phyloP scores from a whole-genome alignment of 371 early-diverging fungal species.

The Cokeromyces recurvatus region DNA sequence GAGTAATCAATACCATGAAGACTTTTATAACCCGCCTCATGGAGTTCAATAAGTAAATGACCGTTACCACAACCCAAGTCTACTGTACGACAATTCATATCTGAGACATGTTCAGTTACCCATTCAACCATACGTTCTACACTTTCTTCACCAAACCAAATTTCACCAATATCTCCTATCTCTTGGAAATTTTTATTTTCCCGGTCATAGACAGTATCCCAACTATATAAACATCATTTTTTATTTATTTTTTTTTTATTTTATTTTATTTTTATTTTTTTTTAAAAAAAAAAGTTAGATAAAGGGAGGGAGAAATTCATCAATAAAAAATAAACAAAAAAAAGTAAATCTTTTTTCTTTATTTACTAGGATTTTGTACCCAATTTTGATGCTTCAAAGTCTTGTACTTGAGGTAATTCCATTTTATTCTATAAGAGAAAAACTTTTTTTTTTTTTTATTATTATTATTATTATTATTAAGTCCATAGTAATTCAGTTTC shows the following conservation, averaged over 20 bases:
- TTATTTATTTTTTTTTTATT: background rate
- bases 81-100: conserved; percentile 46
- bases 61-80: conserved; percentile 95
- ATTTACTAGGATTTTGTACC: conserved; percentile 76
- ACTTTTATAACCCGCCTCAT: conserved; percentile 61
- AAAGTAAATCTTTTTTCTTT: background rate
- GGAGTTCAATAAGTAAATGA: conserved; percentile 75
- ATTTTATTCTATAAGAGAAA: no score
- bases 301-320: no score
- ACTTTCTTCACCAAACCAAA: conserved; percentile 87
- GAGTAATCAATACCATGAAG: conserved; percentile 88
- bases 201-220: conserved; percentile 79
- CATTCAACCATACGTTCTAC: conserved; percentile 83
- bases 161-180: conserved; percentile 84
- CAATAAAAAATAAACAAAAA: background rate
- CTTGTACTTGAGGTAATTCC: conserved; percentile 29
- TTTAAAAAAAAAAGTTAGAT: no score
- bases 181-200: conserved; percentile 79
- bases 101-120: conserved; percentile 52
- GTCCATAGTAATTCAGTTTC: no score
- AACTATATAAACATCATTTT: conserved; percentile 45
- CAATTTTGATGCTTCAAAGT: conserved; percentile 70
- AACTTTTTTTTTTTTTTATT: no score
- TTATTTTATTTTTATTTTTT: background rate
- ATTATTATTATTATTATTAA: no score